phyloP scores from a whole-genome alignment of 176 grass and related monocot species.

The Carex kokanica region DNA sequence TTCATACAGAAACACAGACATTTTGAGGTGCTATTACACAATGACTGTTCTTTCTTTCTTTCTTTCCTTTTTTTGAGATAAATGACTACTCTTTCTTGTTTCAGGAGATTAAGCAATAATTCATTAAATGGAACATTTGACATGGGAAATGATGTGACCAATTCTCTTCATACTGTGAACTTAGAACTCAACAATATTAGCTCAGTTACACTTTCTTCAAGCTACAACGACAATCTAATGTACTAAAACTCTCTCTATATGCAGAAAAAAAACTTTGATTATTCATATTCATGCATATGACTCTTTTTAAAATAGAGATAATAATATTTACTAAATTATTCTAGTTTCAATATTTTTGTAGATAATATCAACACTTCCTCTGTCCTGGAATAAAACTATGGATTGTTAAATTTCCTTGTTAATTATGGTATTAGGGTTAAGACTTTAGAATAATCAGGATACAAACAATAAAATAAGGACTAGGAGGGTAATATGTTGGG shows the following conservation, averaged over 20 bases:
- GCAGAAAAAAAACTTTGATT: background rate
- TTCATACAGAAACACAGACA: background rate
- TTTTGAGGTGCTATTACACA: slow-evolving; percentile 5
- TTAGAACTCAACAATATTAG: slow-evolving; percentile 47
- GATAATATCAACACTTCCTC: background rate
- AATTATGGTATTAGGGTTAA: background rate
- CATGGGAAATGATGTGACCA: slow-evolving; percentile 46
- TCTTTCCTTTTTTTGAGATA: background rate
- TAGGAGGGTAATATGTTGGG: background rate
- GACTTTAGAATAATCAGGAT: background rate
- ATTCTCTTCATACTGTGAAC: slow-evolving; percentile 33
- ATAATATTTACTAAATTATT: background rate
- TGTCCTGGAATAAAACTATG: background rate
- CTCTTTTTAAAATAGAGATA: background rate
- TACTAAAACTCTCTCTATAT: slow-evolving; percentile 30
- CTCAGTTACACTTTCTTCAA: slow-evolving; percentile 34
- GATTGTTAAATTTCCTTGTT: background rate
- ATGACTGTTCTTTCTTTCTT: slow-evolving; percentile 34
- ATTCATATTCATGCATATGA: background rate
- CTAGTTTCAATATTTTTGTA: background rate
- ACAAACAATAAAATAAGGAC: background rate
- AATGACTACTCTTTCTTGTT: slow-evolving; percentile 27
- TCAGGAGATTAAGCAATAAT: slow-evolving; percentile 70
- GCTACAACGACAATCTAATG: slow-evolving; percentile 28
- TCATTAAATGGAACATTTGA: slow-evolving; percentile 59